phyloP scores from a whole-genome alignment of 805 yeast genomes.

The Kodamaea restingae region DNA sequence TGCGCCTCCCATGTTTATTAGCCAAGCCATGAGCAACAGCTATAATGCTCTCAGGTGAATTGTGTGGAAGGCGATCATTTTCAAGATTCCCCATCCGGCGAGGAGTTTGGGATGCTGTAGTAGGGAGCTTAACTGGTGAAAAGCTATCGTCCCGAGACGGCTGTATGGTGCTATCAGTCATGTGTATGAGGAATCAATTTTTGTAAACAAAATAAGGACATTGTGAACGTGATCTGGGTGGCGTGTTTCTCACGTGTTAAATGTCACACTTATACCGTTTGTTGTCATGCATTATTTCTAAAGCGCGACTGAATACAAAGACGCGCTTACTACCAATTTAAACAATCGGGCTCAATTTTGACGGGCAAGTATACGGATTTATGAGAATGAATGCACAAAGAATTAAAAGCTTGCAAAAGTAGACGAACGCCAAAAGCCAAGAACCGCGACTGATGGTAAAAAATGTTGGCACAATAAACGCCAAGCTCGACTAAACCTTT shows the following conservation, averaged over 20 bases:
- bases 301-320: background rate
- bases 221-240: too few relatives aligned
- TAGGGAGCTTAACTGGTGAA: constrained; percentile 15
- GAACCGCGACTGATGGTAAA: too few relatives aligned
- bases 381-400: background rate
- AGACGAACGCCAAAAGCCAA: too few relatives aligned
- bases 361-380: too few relatives aligned
- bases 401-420: background rate
- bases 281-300: too few relatives aligned
- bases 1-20: constrained; percentile 34
- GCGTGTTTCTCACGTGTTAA: too few relatives aligned
- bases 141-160: constrained; percentile 12
- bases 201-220: constrained; percentile 1
- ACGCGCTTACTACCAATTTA: too few relatives aligned
- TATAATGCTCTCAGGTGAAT: constrained; percentile 8
- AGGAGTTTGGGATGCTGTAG: constrained; percentile 6
- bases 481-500: too few relatives aligned
- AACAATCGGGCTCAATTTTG: too few relatives aligned
- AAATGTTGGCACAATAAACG: too few relatives aligned
- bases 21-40: constrained; percentile 43
- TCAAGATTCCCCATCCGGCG: background rate
- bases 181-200: background rate
- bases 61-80: constrained; percentile 2
- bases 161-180: background rate
- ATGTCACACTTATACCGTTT: too few relatives aligned